Percentiles rank a stretch among this genome's conserved stretches.
Conservation (phyloP, 805 yeast genomes). For the Schwanniomyces occidentalis region DNA sequence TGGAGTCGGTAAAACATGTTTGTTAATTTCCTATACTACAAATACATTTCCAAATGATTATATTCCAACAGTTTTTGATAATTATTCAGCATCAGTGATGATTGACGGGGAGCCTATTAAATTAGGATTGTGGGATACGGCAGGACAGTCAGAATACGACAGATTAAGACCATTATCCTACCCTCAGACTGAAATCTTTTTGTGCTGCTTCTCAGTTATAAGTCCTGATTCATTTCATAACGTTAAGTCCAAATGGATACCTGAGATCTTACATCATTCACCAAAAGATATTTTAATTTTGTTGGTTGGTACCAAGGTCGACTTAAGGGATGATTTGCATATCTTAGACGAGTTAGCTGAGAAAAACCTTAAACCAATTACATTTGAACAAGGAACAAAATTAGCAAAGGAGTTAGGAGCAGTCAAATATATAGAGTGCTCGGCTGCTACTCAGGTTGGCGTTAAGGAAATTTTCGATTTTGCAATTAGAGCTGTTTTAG, state of each 20-base stretch:
- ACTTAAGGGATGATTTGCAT: slow-evolving; percentile 79
- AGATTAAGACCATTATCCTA: slow-evolving; percentile 85
- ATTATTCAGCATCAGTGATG: slow-evolving; percentile 84
- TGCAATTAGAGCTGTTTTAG: slow-evolving; percentile 71
- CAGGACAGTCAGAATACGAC: slow-evolving; percentile 93
- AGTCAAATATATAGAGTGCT: slow-evolving; percentile 78
- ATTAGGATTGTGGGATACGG: slow-evolving; percentile 93
- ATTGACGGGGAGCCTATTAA: slow-evolving; percentile 80
- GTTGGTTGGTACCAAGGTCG: slow-evolving; percentile 86
- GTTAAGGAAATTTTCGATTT: slow-evolving; percentile 82
- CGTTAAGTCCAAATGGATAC: slow-evolving; percentile 73
- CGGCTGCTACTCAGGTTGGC: slow-evolving; percentile 87
- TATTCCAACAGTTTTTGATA: slow-evolving; percentile 92
- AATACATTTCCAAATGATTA: slow-evolving; percentile 92
- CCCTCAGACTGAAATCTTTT: slow-evolving; percentile 88
- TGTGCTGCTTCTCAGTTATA: slow-evolving; percentile 82
- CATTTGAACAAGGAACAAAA: slow-evolving; percentile 59
- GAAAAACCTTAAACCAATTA: slow-evolving; percentile 61
- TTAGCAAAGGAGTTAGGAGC: slow-evolving; percentile 74
- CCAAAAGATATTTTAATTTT: slow-evolving; percentile 67
- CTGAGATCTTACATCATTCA: slow-evolving; percentile 84
- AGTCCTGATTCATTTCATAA: slow-evolving; percentile 80
- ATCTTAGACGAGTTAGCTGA: slow-evolving; percentile 68
- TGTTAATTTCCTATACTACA: slow-evolving; percentile 84
- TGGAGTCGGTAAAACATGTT: slow-evolving; percentile 92